Percentiles rank a stretch among this genome's conserved stretches.
These are phyloP conservation scores for Colletotrichum spaethianum DNA, from an alignment of 2,329 filamentous ascomycete genomes.

Conservation along the genomic window DNA sequence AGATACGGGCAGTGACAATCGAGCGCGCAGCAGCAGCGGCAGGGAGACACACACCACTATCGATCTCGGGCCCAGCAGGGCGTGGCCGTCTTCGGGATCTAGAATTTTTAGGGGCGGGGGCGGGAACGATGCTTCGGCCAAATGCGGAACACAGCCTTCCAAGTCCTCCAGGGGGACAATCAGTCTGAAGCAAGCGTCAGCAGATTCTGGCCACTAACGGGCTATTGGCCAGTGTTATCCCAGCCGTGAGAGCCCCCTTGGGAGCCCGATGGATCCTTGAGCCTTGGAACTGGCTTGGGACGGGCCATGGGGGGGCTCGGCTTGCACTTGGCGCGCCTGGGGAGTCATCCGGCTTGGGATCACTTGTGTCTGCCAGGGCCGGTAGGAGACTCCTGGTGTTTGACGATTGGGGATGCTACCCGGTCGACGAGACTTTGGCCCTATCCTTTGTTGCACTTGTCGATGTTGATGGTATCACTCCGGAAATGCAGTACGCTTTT, in stretches of 20 bases:
- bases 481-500: no score
- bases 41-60: no score
- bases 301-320: conserved; percentile 8
- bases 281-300: conserved; percentile 3
- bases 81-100: conserved; percentile 29
- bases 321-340: conserved; percentile 6
- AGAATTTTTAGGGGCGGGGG: conserved; percentile 28
- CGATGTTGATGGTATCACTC: background rate
- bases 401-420: background rate
- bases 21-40: background rate
- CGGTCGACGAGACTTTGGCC: background rate
- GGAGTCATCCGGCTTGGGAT: background rate
- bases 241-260: background rate
- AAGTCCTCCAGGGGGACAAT: background rate
- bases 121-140: conserved; percentile 35
- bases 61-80: no score
- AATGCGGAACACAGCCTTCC: conserved; percentile 38
- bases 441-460: background rate
- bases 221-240: background rate
- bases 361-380: background rate
- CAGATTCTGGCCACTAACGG: background rate
- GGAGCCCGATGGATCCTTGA: conserved; percentile 2
- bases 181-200: background rate
- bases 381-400: background rate
- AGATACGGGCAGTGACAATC: conserved; percentile 5